Conservation (phyloP, 257 asterid genomes). For the Penstemon eatonii region DNA sequence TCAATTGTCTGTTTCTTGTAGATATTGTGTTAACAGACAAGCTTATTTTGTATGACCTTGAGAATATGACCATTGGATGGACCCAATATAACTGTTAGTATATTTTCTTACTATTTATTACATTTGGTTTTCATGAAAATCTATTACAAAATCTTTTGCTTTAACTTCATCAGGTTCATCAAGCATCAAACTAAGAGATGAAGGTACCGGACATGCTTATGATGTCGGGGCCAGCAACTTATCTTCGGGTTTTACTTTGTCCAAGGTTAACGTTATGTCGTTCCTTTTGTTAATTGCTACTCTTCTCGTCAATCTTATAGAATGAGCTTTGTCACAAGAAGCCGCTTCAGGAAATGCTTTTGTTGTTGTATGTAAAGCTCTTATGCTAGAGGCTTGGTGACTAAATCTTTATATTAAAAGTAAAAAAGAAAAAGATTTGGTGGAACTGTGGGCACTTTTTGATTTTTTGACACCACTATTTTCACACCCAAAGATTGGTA, state of each 20-base stretch:
- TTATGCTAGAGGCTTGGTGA: constrained; percentile 14
- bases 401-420: constrained; percentile 34
- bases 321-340: constrained; percentile 25
- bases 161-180: constrained; percentile 52
- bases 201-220: constrained; percentile 49
- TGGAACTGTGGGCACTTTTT: constrained; percentile 12
- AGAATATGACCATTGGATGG: constrained; percentile 81
- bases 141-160: neutral
- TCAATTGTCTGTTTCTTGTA: constrained; percentile 32
- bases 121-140: neutral
- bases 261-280: constrained; percentile 34
- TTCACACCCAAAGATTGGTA: neutral
- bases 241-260: constrained; percentile 44
- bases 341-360: constrained; percentile 27
- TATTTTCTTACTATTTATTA: neutral
- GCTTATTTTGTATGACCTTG: constrained; percentile 76
- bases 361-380: constrained; percentile 23
- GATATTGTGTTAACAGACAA: constrained; percentile 64
- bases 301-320: constrained; percentile 37
- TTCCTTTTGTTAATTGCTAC: constrained; percentile 41
- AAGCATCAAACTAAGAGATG: constrained; percentile 72
- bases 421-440: constrained; percentile 10
- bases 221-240: constrained; percentile 54
- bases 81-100: constrained; percentile 62
- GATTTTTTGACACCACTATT: constrained; percentile 24